Conservation (phyloP, 176 grass and related monocot species). For the Cenchrus purpureus region DNA sequence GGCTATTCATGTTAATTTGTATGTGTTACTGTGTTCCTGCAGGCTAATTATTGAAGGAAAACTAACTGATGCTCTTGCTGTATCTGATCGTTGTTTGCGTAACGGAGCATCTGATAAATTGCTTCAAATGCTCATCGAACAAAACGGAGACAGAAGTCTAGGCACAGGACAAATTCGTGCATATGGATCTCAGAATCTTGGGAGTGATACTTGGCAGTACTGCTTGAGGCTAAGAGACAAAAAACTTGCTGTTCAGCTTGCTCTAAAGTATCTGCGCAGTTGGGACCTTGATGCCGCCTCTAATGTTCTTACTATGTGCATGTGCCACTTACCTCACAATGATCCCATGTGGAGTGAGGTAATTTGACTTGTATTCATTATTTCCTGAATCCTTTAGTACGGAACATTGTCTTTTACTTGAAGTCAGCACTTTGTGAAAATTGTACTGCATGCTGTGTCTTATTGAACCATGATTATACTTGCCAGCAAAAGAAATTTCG, state of each 20-base stretch:
- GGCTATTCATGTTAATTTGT: slow-evolving; percentile 23
- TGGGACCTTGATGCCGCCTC: slow-evolving; percentile 89
- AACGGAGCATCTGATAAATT: slow-evolving; percentile 90
- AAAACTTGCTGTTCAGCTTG: slow-evolving; percentile 77
- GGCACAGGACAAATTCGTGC: slow-evolving; percentile 38
- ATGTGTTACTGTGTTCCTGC: slow-evolving; percentile 47
- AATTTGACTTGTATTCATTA: slow-evolving; percentile 38
- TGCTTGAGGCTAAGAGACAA: slow-evolving; percentile 94
- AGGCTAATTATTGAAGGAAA: slow-evolving; percentile 97
- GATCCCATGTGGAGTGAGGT: slow-evolving; percentile 77
- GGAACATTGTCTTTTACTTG: neutral
- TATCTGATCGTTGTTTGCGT: slow-evolving; percentile 91
- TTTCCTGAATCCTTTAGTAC: neutral
- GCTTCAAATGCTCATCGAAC: slow-evolving; percentile 83
- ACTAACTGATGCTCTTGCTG: slow-evolving; percentile 91
- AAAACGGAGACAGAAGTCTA: slow-evolving; percentile 58
- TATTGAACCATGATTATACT: slow-evolving; percentile 28
- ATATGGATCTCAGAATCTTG: slow-evolving; percentile 54
- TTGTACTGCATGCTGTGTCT: slow-evolving; percentile 20
- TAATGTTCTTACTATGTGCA: slow-evolving; percentile 91
- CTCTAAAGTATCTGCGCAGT: slow-evolving; percentile 79
- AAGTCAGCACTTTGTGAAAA: slow-evolving; percentile 34
- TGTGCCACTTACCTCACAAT: slow-evolving; percentile 79
- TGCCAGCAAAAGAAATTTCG: slow-evolving; percentile 34
- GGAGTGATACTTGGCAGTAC: slow-evolving; percentile 81